Conservation (phyloP, 768 basidiomycete genomes). For the Panaeolus papilionaceus region DNA sequence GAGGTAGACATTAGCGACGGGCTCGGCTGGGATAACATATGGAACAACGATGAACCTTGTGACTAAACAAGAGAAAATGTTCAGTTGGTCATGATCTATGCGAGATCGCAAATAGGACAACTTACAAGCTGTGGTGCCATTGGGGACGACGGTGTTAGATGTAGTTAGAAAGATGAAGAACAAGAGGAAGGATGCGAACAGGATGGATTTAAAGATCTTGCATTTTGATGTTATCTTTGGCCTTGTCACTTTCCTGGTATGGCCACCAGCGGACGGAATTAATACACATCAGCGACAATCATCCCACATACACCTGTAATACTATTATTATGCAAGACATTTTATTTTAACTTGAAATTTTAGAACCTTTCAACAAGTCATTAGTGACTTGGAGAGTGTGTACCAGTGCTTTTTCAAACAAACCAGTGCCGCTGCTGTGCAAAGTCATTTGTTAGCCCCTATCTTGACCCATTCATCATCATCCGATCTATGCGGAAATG, state of each 20-base stretch:
- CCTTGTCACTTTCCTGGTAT: conserved; percentile 9
- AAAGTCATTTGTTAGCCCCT: conserved; percentile 25
- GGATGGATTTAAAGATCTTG: neutral
- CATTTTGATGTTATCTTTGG: conserved; percentile 14
- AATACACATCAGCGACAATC: neutral
- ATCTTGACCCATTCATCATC: neutral
- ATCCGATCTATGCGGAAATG: neutral
- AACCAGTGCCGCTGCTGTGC: no score
- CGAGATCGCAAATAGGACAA: neutral
- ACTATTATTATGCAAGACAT: neutral
- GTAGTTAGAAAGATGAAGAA: neutral
- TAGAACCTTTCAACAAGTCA: neutral
- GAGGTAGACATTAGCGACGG: conserved; percentile 16
- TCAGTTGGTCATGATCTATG: conserved; percentile 1
- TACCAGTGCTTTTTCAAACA: no score
- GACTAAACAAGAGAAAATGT: neutral
- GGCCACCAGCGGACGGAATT: conserved; percentile 12
- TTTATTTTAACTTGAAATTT: neutral
- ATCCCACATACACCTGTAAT: conserved; percentile 4
- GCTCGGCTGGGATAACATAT: neutral
- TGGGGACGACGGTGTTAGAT: neutral
- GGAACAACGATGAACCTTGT: conserved; percentile 6
- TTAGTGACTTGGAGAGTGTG: neutral
- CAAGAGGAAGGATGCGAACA: conserved; percentile 1
- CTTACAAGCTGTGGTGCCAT: conserved; percentile 7